Percentiles rank a stretch among this genome's conserved stretches.
Conservation (phyloP, 208 protist genomes). For the Angomonas deanei region DNA sequence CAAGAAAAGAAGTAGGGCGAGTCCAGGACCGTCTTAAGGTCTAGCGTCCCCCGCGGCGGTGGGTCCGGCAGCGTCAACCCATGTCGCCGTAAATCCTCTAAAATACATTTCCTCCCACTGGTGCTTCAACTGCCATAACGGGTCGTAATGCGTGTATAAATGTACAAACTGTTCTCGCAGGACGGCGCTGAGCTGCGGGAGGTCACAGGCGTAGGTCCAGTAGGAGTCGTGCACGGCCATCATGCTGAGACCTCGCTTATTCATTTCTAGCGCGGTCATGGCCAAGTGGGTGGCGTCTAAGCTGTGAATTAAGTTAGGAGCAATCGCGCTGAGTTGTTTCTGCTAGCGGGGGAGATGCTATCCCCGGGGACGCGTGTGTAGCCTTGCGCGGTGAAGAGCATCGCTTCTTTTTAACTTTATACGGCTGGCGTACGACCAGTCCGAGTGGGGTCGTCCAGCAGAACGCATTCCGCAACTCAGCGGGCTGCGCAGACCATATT, state of each 20-base stretch:
- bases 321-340: constrained; percentile 94
- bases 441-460: constrained; percentile 95
- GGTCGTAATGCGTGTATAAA: constrained; percentile 91
- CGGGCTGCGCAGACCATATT: constrained; percentile 77
- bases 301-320: constrained; percentile 98
- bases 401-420: constrained; percentile 82
- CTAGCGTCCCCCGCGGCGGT: constrained; percentile 78
- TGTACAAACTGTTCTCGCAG: constrained; percentile 96
- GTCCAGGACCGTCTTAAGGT: constrained; percentile 81
- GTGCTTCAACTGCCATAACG: constrained; percentile 88
- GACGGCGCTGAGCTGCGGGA: constrained; percentile 90
- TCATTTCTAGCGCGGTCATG: constrained; percentile 94
- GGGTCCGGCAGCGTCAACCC: constrained; percentile 82
- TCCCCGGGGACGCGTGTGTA: constrained; percentile 70
- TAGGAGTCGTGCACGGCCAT: constrained; percentile 98
- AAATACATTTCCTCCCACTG: constrained; percentile 91
- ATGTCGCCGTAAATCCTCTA: constrained; percentile 76
- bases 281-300: constrained; percentile 98
- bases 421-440: constrained; percentile 96
- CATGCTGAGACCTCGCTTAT: constrained; percentile 76
- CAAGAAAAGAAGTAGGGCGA: constrained; percentile 93
- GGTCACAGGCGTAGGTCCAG: constrained; percentile 96
- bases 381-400: constrained; percentile 78
- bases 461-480: constrained; percentile 80
- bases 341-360: constrained; percentile 60